Conservation (phyloP, 306 rosid genomes). For the Trichosanthes cucumerina region DNA sequence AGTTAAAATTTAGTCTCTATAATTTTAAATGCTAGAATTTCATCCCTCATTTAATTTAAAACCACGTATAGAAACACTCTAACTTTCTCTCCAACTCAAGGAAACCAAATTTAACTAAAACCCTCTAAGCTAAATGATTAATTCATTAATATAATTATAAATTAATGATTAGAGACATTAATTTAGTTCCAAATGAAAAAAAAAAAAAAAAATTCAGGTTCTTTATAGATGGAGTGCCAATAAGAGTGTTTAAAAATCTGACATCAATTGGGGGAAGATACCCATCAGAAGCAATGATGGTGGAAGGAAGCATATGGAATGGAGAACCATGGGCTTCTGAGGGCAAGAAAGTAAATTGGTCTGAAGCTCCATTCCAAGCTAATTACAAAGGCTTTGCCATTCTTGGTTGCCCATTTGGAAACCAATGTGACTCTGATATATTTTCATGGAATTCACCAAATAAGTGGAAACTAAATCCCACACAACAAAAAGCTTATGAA, state of each 20-base stretch:
- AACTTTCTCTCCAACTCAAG: no score
- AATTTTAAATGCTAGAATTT: no score
- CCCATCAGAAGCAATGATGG: slow-evolving; percentile 12
- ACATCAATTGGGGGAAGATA: background rate
- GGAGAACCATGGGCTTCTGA: slow-evolving; percentile 16
- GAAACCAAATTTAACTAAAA: no score
- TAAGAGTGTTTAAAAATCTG: slow-evolving; percentile 15
- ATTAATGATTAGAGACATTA: no score
- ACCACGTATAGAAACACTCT: no score
- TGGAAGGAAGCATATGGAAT: slow-evolving; percentile 19
- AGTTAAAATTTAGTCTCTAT: no score
- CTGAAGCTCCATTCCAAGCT: slow-evolving; percentile 15
- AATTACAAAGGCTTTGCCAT: slow-evolving; percentile 6
- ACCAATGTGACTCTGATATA: background rate
- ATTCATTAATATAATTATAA: no score
- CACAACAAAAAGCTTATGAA: background rate
- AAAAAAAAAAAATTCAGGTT: no score
- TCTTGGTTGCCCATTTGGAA: slow-evolving; percentile 1
- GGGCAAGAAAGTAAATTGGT: slow-evolving; percentile 14
- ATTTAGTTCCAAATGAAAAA: no score
- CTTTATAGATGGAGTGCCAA: slow-evolving; percentile 13
- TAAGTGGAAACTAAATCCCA: background rate
- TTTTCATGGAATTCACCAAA: slow-evolving; percentile 6
- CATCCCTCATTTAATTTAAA: no score
- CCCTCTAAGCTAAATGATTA: no score